A percentile compares a stretch with the other conserved stretches of the same genome.
These are phyloP conservation scores for Rhizodiscina lignyota DNA, from an alignment of 495 filamentous ascomycete genomes.

Conservation along the genomic window DNA sequence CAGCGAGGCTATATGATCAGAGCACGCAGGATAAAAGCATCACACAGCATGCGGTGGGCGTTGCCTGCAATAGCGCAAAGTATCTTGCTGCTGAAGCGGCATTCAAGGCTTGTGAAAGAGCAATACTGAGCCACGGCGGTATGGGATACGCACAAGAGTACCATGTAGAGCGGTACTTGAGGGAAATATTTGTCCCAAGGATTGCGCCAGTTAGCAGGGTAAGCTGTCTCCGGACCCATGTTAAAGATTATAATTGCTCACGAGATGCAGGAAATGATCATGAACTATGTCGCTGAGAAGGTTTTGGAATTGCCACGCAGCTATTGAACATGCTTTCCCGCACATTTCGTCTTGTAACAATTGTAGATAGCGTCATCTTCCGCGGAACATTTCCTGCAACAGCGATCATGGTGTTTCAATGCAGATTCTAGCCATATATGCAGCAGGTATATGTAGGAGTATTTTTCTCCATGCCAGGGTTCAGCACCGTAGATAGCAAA, in stretches of 20 bases:
- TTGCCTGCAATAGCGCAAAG: constrained; percentile 62
- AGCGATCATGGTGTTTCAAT: too few relatives aligned
- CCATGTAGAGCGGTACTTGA: constrained; percentile 60
- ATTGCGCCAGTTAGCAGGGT: constrained; percentile 56
- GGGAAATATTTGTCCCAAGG: constrained; percentile 57
- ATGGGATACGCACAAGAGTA: constrained; percentile 71
- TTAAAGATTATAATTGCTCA: constrained; percentile 1
- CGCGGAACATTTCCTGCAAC: too few relatives aligned
- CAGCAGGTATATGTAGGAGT: too few relatives aligned
- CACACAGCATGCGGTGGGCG: constrained; percentile 45
- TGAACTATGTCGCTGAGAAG: constrained; percentile 65
- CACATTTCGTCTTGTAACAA: too few relatives aligned
- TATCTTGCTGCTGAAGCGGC: constrained; percentile 68
- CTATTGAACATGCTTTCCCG: too few relatives aligned
- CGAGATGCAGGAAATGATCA: constrained; percentile 47
- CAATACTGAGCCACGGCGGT: constrained; percentile 49
- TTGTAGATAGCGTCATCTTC: too few relatives aligned
- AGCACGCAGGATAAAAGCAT: constrained; percentile 35
- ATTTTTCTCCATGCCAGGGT: too few relatives aligned
- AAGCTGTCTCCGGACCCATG: constrained; percentile 5
- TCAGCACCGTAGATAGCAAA: too few relatives aligned
- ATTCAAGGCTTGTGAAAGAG: constrained; percentile 55
- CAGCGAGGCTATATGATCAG: constrained; percentile 52
- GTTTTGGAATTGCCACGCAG: constrained; percentile 41
- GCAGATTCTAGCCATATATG: too few relatives aligned